phyloP scores from a whole-genome alignment of 164 flowering plant genomes.

The Vitis riparia region DNA sequence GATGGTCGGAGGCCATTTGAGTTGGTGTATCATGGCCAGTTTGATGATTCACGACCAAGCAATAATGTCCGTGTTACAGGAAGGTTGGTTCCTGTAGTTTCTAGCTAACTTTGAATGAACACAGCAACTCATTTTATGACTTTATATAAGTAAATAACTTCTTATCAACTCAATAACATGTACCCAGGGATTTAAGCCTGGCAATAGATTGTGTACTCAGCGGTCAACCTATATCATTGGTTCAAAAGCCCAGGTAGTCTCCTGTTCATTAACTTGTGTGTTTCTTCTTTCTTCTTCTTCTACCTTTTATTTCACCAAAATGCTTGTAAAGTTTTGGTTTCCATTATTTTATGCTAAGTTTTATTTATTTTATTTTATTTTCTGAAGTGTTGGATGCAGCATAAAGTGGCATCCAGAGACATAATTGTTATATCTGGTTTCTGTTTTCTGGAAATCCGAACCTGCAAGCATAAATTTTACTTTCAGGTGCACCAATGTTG shows the following conservation, averaged over 20 bases:
- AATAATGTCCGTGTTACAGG: constrained; percentile 72
- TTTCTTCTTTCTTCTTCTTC: neutral
- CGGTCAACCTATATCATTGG: constrained; percentile 58
- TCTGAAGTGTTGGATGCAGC: constrained; percentile 85
- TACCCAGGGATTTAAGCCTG: constrained; percentile 68
- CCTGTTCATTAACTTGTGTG: neutral
- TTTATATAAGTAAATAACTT: no score
- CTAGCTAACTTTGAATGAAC: neutral
- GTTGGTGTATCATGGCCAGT: constrained; percentile 92
- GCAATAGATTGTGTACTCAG: constrained; percentile 84
- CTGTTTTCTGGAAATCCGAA: constrained; percentile 2
- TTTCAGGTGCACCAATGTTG: neutral
- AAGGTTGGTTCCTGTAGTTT: constrained; percentile 44
- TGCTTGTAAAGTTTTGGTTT: neutral
- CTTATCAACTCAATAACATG: neutral
- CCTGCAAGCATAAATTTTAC: neutral
- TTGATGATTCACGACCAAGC: constrained; percentile 92
- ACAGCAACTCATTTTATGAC: neutral
- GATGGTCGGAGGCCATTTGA: constrained; percentile 92
- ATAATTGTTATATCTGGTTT: constrained; percentile 3
- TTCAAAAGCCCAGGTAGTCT: constrained; percentile 78
- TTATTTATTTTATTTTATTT: constrained; percentile 9
- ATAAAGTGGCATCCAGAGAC: constrained; percentile 89
- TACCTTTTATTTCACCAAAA: neutral
- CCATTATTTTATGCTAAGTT: constrained; percentile 8